Evolutionary conservation across 1,284 basidiomycete genomes (phyloP).

Genomic region (Malassezia yamatoensis): DNA sequence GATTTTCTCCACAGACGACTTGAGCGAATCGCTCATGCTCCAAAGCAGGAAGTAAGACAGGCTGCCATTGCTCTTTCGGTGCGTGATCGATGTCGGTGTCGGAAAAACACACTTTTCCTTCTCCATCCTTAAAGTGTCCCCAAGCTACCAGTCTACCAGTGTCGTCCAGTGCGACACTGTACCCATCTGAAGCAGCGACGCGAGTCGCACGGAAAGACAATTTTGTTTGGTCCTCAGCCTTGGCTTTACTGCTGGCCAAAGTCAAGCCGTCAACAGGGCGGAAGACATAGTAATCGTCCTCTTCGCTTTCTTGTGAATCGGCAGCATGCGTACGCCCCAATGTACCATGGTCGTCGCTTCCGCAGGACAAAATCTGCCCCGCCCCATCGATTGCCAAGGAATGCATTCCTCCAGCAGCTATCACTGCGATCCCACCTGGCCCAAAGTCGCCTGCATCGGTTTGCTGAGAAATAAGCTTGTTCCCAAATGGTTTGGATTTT

Average conservation of each 20-base stretch:
- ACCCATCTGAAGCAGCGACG: constrained; percentile 71
- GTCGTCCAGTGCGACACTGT: constrained; percentile 67
- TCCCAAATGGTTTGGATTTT: constrained; percentile 34
- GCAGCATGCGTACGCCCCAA: constrained; percentile 57
- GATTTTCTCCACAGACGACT: constrained; percentile 72
- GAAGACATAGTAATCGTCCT: constrained; percentile 59
- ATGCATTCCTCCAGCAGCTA: constrained; percentile 46
- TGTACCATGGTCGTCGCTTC: constrained; percentile 83
- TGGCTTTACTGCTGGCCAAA: constrained; percentile 24
- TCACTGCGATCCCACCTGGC: constrained; percentile 28
- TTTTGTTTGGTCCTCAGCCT: constrained; percentile 61
- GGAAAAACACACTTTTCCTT: constrained; percentile 77
- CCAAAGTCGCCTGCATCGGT: constrained; percentile 36
- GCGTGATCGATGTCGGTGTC: constrained; percentile 29
- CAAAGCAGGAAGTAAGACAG: constrained; percentile 48
- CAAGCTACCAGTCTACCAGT: constrained; percentile 60
- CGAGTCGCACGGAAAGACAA: constrained; percentile 65
- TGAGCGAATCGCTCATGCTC: constrained; percentile 58
- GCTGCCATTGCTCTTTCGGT: constrained; percentile 36
- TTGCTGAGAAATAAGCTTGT: constrained; percentile 30
- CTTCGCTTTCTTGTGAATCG: constrained; percentile 65
- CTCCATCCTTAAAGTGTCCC: constrained; percentile 65
- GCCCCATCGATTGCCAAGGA: constrained; percentile 37
- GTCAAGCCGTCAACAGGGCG: constrained; percentile 60
- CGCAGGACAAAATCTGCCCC: constrained; percentile 56